Conservation (phyloP, 2,329 filamentous ascomycete genomes). For the Pseudogymnoascus sp. region DNA sequence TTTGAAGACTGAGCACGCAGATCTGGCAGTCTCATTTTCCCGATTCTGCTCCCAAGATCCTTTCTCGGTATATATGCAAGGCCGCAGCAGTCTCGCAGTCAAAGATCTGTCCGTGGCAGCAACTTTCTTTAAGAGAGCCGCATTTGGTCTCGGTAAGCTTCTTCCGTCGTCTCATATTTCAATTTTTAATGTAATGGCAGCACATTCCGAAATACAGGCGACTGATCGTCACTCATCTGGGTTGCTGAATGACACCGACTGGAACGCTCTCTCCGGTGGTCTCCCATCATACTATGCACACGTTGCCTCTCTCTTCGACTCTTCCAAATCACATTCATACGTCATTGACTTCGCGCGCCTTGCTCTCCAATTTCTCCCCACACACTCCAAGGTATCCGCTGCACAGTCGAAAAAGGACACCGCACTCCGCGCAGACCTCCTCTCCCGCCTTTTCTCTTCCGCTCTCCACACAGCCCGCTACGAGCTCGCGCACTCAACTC, state of each 20-base stretch:
- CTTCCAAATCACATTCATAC: conserved; percentile 66
- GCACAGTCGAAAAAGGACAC: conserved; percentile 15
- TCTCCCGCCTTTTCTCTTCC: conserved; percentile 77
- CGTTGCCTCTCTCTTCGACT: conserved; percentile 74
- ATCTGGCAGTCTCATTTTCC: conserved; percentile 51
- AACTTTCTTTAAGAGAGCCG: conserved; percentile 71
- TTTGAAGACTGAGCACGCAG: conserved; percentile 51
- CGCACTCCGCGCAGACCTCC: conserved; percentile 56
- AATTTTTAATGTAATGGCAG: conserved; percentile 19
- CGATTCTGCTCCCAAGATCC: conserved; percentile 50
- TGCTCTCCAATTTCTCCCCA: conserved; percentile 57
- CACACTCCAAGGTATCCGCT: background rate
- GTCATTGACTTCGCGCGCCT: conserved; percentile 78
- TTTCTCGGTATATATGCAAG: conserved; percentile 76
- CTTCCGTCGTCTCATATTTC: background rate
- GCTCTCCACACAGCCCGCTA: conserved; percentile 74
- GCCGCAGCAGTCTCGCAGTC: conserved; percentile 66
- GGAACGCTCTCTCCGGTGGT: conserved; percentile 61
- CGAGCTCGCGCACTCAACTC: conserved; percentile 71
- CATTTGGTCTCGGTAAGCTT: conserved; percentile 69
- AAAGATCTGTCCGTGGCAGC: conserved; percentile 69
- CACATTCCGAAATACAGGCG: conserved; percentile 21
- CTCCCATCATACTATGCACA: conserved; percentile 81
- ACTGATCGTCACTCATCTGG: conserved; percentile 50
- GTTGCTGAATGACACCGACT: conserved; percentile 70